Evolutionary conservation across 495 filamentous ascomycete genomes (phyloP).

Genomic region (Penicillium psychrofluorescens): DNA sequence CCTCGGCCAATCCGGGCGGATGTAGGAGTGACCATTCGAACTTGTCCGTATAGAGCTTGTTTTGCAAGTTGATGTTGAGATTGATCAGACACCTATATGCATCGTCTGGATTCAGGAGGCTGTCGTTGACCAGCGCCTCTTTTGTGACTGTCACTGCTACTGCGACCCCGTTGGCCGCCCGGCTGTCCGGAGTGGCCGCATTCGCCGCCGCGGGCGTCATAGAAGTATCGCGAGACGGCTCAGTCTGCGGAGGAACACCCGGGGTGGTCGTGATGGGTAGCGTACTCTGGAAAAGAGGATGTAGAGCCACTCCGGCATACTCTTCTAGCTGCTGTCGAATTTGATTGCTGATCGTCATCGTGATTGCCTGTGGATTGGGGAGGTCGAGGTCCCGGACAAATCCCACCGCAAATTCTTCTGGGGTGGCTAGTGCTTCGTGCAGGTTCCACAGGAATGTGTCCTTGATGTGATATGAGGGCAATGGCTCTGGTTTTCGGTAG

Average conservation of each 20-base stretch:
- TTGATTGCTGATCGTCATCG: slow-evolving; percentile 78
- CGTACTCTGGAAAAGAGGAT: slow-evolving; percentile 73
- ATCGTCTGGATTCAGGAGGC: slow-evolving; percentile 75
- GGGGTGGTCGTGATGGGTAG: slow-evolving; percentile 31
- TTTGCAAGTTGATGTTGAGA: slow-evolving; percentile 87
- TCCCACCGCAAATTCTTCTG: slow-evolving; percentile 85
- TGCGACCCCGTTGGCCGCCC: slow-evolving; percentile 14
- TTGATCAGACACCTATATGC: slow-evolving; percentile 86
- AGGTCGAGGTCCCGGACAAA: slow-evolving; percentile 94
- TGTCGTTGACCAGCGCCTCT: slow-evolving; percentile 37
- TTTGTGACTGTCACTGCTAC: slow-evolving; percentile 30
- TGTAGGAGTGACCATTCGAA: slow-evolving; percentile 98
- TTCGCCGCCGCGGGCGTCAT: slow-evolving; percentile 42
- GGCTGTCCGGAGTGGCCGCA: slow-evolving; percentile 41
- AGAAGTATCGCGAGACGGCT: slow-evolving; percentile 42
- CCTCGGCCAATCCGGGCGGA: slow-evolving; percentile 82
- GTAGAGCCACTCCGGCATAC: slow-evolving; percentile 88
- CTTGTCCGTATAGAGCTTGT: slow-evolving; percentile 89
- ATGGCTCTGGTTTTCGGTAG: slow-evolving; percentile 69
- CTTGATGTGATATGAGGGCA: slow-evolving; percentile 78
- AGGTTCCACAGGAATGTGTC: slow-evolving; percentile 97
- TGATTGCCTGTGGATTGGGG: slow-evolving; percentile 59
- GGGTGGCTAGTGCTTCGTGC: slow-evolving; percentile 88
- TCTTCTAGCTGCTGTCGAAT: slow-evolving; percentile 94
- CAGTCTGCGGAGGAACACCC: slow-evolving; percentile 23